phyloP scores from a whole-genome alignment of 2,329 filamentous ascomycete species.

The Paecilomyces niveus region DNA sequence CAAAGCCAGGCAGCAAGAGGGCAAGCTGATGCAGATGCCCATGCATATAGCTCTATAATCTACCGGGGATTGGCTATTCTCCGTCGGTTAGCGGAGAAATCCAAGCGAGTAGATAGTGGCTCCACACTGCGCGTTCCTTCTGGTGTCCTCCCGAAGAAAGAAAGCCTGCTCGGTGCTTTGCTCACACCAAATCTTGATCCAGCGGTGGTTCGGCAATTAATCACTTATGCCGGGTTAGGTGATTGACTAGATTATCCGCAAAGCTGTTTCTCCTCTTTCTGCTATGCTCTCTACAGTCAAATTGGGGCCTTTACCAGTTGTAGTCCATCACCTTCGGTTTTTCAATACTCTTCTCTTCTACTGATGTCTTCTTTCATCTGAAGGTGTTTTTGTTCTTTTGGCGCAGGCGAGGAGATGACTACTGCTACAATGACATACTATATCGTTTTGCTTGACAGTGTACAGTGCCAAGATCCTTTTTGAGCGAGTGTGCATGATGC shows the following conservation, averaged over 20 bases:
- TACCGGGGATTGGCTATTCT: conserved; percentile 62
- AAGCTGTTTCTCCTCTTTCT: neutral
- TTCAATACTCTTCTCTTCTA: neutral
- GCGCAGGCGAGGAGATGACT: neutral
- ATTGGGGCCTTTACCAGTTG: neutral
- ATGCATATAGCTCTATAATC: conserved; percentile 49
- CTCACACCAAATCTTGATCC: conserved; percentile 60
- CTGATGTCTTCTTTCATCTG: neutral
- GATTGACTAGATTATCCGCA: conserved; percentile 24
- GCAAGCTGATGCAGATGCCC: conserved; percentile 34
- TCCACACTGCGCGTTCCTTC: conserved; percentile 47
- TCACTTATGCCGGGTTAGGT: conserved; percentile 54
- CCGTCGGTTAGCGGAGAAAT: conserved; percentile 62
- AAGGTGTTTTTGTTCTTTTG: neutral
- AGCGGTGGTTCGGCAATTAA: conserved; percentile 59
- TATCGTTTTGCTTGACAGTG: conserved; percentile 2
- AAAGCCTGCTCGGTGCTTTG: conserved; percentile 60
- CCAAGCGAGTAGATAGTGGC: conserved; percentile 48
- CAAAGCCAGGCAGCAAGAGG: conserved; percentile 24
- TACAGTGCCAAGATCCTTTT: conserved; percentile 1
- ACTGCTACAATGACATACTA: neutral
- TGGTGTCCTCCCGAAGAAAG: conserved; percentile 58
- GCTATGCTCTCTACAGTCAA: neutral
- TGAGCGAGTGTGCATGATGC: conserved; percentile 1
- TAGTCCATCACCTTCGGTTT: neutral